phyloP scores from a whole-genome alignment of 768 basidiomycete genomes.

The Antrodiella citrinella region DNA sequence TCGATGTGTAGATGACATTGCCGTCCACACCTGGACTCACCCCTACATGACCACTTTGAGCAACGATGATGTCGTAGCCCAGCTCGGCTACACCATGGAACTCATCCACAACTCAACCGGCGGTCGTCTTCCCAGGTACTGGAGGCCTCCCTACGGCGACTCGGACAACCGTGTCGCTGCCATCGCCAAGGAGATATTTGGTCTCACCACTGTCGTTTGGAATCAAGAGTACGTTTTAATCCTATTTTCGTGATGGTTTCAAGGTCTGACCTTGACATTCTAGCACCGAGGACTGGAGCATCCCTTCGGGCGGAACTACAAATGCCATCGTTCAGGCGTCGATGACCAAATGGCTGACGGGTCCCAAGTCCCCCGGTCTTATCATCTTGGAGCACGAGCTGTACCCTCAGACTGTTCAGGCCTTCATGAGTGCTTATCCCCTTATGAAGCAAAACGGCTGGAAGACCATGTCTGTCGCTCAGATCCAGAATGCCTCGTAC shows the following conservation, averaged over 20 bases:
- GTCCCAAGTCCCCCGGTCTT: slow-evolving; percentile 70
- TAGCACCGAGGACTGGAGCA: slow-evolving; percentile 74
- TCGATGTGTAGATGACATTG: slow-evolving; percentile 27
- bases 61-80: slow-evolving; percentile 36
- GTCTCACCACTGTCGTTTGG: slow-evolving; percentile 81
- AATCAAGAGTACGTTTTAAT: slow-evolving; percentile 63
- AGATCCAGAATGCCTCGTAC: slow-evolving; percentile 17
- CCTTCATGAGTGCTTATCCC: slow-evolving; percentile 62
- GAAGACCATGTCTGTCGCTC: slow-evolving; percentile 52
- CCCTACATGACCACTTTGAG: slow-evolving; percentile 42
- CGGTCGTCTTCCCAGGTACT: slow-evolving; percentile 66
- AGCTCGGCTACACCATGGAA: slow-evolving; percentile 47
- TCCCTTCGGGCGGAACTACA: slow-evolving; percentile 38
- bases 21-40: slow-evolving; percentile 38
- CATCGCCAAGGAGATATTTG: slow-evolving; percentile 83
- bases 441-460: slow-evolving; percentile 62
- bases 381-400: slow-evolving; percentile 84
- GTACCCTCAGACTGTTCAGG: slow-evolving; percentile 45
- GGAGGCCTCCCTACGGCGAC: slow-evolving; percentile 88
- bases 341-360: slow-evolving; percentile 53
- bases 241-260: neutral
- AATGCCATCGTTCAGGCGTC: slow-evolving; percentile 34
- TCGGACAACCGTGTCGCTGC: slow-evolving; percentile 76
- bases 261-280: neutral
- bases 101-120: slow-evolving; percentile 49